A percentile compares a stretch with the other conserved stretches of the same genome.
These are phyloP conservation scores for Stygiomarasmius scandens DNA, from an alignment of 1,284 basidiomycete genomes.

Conservation along the genomic window DNA sequence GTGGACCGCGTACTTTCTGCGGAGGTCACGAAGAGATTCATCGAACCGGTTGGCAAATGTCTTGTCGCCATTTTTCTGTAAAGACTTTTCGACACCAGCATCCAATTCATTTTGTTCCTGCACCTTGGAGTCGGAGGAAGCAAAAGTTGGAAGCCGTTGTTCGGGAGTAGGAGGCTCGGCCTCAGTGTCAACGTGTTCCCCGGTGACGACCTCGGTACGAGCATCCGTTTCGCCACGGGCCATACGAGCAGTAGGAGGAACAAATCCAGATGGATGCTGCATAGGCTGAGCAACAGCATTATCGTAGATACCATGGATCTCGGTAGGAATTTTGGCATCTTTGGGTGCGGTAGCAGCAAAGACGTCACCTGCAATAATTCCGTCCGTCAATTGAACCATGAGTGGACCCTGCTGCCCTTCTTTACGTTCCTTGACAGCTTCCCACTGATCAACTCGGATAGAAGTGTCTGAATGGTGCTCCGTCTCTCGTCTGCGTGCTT, in stretches of 20 bases:
- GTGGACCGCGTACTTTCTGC: slow-evolving; percentile 32
- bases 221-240: slow-evolving; percentile 15
- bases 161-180: slow-evolving; percentile 1
- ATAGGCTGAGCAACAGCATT: slow-evolving; percentile 15
- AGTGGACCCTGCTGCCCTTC: slow-evolving; percentile 34
- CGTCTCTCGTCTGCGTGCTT: too few relatives aligned
- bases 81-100: background rate
- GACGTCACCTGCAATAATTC: slow-evolving; percentile 36
- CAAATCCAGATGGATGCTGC: slow-evolving; percentile 21
- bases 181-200: slow-evolving; percentile 1
- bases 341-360: slow-evolving; percentile 31
- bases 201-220: slow-evolving; percentile 13
- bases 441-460: slow-evolving; percentile 36
- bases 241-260: slow-evolving; percentile 20
- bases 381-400: slow-evolving; percentile 36
- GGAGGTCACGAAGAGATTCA: slow-evolving; percentile 11
- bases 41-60: background rate
- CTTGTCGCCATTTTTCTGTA: background rate
- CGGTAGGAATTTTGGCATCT: slow-evolving; percentile 35
- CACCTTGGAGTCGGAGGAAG: background rate
- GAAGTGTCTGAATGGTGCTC: slow-evolving; percentile 27
- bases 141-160: slow-evolving; percentile 7
- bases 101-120: background rate
- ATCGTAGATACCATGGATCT: slow-evolving; percentile 18
- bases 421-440: slow-evolving; percentile 29